Base-by-base conservation (phyloP, 2,329 filamentous ascomycete species). In the Esteya vermicola region DNA sequence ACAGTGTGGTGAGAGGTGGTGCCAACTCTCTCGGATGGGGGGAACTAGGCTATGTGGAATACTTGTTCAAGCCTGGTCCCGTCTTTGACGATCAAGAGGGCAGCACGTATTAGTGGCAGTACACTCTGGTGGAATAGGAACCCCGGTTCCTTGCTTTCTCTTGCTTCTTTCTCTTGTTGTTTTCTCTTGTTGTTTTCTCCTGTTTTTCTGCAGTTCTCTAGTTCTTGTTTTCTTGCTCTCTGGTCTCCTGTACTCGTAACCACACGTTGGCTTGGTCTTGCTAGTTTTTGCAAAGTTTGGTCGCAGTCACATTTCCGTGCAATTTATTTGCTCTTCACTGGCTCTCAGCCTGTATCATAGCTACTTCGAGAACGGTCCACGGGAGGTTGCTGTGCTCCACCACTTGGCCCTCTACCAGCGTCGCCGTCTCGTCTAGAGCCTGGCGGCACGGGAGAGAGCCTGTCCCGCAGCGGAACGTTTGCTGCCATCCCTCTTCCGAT, bases 11-110 rank as follows among this genome's bases (percentile, higher is more conserved):
- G 25, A 40, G 41, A 19, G 33, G 20, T 8, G 54, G 54, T 4
- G 47, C 46, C 3, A 43, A 43, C 20, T 41, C 36, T 14, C 21
- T 57, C 27, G 54, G 54, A 4, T 56, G 52, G 54, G 46, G 46
- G 20, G 42, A 42, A 5, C 31, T 56, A 10, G 48, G 44, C 5
- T 41, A 33, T 16, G 43, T 69, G 7, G 47, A 51, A 26, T 40
- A 31, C 13, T 35, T 54, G 33, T 54, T 53, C 16, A 33, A 22
- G 19, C 19, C 33, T 9, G 18, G 34, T 23, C 36, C 38, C n/a
- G n/a, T n/a, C n/a, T n/a, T n/a, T n/a, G n/a, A n/a, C n/a, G n/a
- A n/a, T n/a, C n/a, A n/a, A n/a, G n/a, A n/a, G n/a, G n/a, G n/a
- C n/a, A n/a, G n/a, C n/a, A n/a, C n/a, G n/a, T n/a, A n/a, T n/a